Base-by-base conservation (phyloP, 2,329 filamentous ascomycete species). In the Colletotrichum ledebouriae region DNA sequence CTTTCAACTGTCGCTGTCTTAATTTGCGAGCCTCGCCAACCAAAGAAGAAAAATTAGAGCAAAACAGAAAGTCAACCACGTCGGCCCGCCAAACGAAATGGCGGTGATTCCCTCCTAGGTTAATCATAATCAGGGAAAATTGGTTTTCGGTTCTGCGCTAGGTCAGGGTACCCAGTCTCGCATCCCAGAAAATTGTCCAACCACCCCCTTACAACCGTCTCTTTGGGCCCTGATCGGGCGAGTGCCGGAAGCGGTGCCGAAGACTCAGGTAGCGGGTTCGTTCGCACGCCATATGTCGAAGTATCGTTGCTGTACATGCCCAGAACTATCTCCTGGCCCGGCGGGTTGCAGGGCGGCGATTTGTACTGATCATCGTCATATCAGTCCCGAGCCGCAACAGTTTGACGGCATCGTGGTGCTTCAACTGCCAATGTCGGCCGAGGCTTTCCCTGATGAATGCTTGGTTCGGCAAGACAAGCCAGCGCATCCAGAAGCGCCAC, bases 201-300 rank as follows among this genome's bases (percentile, higher is more conserved):
- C 59, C 67, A 69, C 46, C 67, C 57, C 63, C 67, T 64, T 69
- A 63, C 57, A 67, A 71, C 69, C 69, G 59, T 66, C 55, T 69
- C 57, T 59, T 53, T 63, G 69, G 69, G 69, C 67, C 57, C 61
- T 59, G 57, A 69, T 70, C 69, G 58, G 65, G 66, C 59, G 69
- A 71, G 60, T 67, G 67, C 69, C 69, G 69, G 69, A 71, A 71
- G 50, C 17, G 61, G 62, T 71, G 67, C 69, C 69, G 69, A 71
- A 39, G 60, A 50, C 41, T 49, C 50, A 69, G 69, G 69, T 70
- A 65, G 47, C 42, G 25, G 52, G 66, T 70, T 69, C 69, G 34
- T 25, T 22, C 13, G 41, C n/a, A 37, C 15, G 44, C 34, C n/a
- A n/a, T 58, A 20, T n/a, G 56, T 42, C 42, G 41, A 59, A 22